Percentiles rank a stretch among this genome's conserved stretches.
Evolutionary conservation across 2,329 filamentous ascomycete species (phyloP).

Genomic region (Graphilbum sp.): DNA sequence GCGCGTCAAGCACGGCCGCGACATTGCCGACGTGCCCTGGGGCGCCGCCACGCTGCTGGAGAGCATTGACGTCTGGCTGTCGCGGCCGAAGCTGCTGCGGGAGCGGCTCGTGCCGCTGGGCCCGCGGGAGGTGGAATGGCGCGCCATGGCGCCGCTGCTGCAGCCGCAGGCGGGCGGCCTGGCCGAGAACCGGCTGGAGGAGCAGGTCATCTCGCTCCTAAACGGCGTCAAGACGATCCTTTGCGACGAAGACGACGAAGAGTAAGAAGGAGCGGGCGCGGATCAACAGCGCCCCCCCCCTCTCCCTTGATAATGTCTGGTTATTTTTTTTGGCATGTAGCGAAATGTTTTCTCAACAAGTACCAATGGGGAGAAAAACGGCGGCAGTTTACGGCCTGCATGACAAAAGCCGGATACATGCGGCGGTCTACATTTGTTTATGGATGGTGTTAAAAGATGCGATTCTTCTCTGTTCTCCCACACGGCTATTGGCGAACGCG

Average conservation of each 20-base stretch:
- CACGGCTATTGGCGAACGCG: too few relatives aligned
- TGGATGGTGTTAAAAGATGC: too few relatives aligned
- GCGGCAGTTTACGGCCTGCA: too few relatives aligned
- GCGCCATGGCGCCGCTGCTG: constrained; percentile 20
- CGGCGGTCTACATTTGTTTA: too few relatives aligned
- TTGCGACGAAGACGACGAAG: constrained; percentile 23
- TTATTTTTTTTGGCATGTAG: too few relatives aligned
- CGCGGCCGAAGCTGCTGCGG: constrained; percentile 49
- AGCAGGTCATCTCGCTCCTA: constrained; percentile 57
- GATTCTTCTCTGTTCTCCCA: too few relatives aligned
- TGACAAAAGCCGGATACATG: too few relatives aligned
- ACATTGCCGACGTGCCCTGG: constrained; percentile 61
- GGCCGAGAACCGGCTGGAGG: constrained; percentile 53
- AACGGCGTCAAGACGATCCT: constrained; percentile 41
- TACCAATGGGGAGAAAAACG: too few relatives aligned
- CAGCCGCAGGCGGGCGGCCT: constrained; percentile 14
- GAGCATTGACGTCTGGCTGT: constrained; percentile 69
- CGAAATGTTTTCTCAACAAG: too few relatives aligned
- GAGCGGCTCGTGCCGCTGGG: constrained; percentile 59
- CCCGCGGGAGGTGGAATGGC: constrained; percentile 53
- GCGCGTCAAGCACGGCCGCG: constrained; percentile 47
- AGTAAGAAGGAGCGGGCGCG: too few relatives aligned
- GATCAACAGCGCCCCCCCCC: too few relatives aligned
- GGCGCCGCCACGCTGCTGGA: constrained; percentile 58
- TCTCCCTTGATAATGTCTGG: too few relatives aligned